phyloP scores from a whole-genome alignment of 192 early-diverging fungal species.

The Backusella luteola region DNA sequence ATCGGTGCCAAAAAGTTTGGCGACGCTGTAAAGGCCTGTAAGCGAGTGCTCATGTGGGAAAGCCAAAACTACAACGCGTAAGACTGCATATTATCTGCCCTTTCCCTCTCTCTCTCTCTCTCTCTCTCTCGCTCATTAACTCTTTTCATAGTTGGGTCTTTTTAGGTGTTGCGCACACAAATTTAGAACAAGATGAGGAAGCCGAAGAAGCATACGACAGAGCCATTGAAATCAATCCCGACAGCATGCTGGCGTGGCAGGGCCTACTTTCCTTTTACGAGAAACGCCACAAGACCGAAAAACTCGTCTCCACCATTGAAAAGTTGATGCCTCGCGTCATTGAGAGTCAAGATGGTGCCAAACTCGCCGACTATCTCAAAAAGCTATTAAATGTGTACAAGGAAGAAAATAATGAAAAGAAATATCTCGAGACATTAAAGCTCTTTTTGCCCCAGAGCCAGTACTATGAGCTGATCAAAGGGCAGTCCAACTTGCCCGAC shows the following conservation, averaged over 20 bases:
- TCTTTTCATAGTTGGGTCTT: constrained; percentile 49
- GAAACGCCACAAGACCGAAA: constrained; percentile 38
- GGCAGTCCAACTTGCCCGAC: constrained; percentile 29
- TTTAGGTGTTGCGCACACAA: constrained; percentile 66
- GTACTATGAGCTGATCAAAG: constrained; percentile 40
- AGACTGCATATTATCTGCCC: background rate
- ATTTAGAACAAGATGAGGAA: constrained; percentile 54
- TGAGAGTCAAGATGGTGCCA: constrained; percentile 44
- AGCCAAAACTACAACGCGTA: constrained; percentile 58
- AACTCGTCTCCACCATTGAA: constrained; percentile 35
- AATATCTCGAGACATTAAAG: constrained; percentile 36
- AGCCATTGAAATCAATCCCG: constrained; percentile 56
- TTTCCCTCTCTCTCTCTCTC: too few species aligned
- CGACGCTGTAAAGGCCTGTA: constrained; percentile 49
- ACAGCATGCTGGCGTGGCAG: constrained; percentile 66
- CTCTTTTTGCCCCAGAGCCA: constrained; percentile 42
- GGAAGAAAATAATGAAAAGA: constrained; percentile 37
- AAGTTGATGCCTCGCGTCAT: constrained; percentile 28
- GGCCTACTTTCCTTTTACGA: constrained; percentile 59
- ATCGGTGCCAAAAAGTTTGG: constrained; percentile 46
- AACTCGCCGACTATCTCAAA: constrained; percentile 47
- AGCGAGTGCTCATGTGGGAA: constrained; percentile 48
- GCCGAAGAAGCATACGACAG: constrained; percentile 54
- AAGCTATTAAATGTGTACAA: constrained; percentile 53
- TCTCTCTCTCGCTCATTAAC: too few species aligned